phyloP scores from a whole-genome alignment of 805 yeast genomes.

The Teunomyces atbi region DNA sequence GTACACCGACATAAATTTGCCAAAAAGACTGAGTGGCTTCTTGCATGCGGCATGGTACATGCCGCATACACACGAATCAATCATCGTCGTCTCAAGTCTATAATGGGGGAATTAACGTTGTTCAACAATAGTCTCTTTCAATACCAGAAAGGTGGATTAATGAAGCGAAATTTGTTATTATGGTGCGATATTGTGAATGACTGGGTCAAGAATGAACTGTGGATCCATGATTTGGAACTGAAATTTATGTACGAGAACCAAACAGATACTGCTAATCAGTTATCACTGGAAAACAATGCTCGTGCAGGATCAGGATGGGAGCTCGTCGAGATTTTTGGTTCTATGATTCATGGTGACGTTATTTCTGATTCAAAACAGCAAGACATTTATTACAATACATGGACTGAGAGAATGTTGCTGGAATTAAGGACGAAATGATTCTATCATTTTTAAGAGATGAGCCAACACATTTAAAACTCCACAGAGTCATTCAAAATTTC shows the following conservation, averaged over 20 bases:
- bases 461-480: no score
- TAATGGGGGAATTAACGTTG: slow-evolving; percentile 48
- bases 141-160: slow-evolving; percentile 52
- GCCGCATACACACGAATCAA: slow-evolving; percentile 58
- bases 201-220: slow-evolving; percentile 54
- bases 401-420: slow-evolving; percentile 19
- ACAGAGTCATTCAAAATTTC: no score
- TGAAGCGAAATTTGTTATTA: slow-evolving; percentile 47
- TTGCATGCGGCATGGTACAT: slow-evolving; percentile 65
- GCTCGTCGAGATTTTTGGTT: slow-evolving; percentile 28
- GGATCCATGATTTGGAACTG: slow-evolving; percentile 58
- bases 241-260: slow-evolving; percentile 37
- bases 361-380: slow-evolving; percentile 31
- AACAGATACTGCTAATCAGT: slow-evolving; percentile 17
- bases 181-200: slow-evolving; percentile 56
- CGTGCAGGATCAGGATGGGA: slow-evolving; percentile 34
- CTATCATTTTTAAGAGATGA: no score
- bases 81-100: slow-evolving; percentile 41
- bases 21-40: slow-evolving; percentile 63
- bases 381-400: slow-evolving; percentile 27
- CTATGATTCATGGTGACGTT: slow-evolving; percentile 33
- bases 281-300: slow-evolving; percentile 25
- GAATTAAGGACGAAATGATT: background rate
- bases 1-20: slow-evolving; percentile 49
- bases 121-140: slow-evolving; percentile 51